Evolutionary conservation across 768 basidiomycete genomes (phyloP).

Genomic region (Polyporus arcularius): DNA sequence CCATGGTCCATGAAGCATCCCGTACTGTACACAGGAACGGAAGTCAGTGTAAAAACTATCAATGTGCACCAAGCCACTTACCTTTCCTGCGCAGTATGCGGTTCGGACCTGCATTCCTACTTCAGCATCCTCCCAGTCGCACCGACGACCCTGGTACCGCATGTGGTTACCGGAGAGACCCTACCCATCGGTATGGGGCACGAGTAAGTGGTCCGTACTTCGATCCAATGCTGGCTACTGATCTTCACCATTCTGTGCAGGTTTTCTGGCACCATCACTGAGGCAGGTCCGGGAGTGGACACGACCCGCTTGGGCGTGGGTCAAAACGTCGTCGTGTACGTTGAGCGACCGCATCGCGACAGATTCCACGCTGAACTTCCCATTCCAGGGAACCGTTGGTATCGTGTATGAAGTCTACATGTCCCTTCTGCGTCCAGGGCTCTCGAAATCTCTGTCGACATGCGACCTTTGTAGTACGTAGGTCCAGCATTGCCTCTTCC

Average conservation of each 20-base stretch:
- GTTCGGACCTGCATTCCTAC: conserved; percentile 51
- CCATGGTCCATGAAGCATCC: background rate
- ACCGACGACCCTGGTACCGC: conserved; percentile 35
- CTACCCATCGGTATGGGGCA: conserved; percentile 48
- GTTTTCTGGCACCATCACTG: conserved; percentile 26
- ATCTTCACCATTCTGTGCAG: background rate
- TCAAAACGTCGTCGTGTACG: conserved; percentile 24
- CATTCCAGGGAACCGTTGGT: conserved; percentile 44
- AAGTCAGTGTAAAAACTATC: background rate
- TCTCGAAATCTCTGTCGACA: conserved; percentile 37
- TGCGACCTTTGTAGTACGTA: conserved; percentile 36
- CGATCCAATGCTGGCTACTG: background rate
- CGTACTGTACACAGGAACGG: conserved; percentile 13
- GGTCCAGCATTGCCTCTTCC: background rate
- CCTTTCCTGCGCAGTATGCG: conserved; percentile 37
- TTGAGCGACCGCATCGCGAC: too few relatives aligned
- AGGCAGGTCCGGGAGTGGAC: conserved; percentile 19
- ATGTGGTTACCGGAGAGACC: conserved; percentile 40
- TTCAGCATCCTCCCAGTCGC: conserved; percentile 26
- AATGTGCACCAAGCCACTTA: background rate
- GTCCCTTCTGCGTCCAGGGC: conserved; percentile 35
- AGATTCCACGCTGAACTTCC: background rate
- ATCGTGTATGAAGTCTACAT: conserved; percentile 39
- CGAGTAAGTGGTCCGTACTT: conserved; percentile 33
- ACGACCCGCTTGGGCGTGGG: conserved; percentile 11